Evolutionary conservation across 768 basidiomycete species (phyloP).

Genomic region (Steccherinum ochraceum): DNA sequence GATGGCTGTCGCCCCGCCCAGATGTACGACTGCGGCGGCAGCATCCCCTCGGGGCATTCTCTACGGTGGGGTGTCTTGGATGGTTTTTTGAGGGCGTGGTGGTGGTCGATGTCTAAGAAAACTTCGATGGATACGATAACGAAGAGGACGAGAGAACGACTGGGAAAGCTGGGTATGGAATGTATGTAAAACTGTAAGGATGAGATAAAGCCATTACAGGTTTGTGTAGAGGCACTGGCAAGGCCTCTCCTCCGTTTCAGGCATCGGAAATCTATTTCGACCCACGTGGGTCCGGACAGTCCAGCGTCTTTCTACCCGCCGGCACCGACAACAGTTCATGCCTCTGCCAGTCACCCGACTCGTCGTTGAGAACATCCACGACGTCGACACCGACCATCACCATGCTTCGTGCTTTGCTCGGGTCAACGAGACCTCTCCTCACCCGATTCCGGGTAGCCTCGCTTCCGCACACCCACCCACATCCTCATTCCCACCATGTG

Average conservation of each 20-base stretch:
- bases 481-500: conserved; percentile 24
- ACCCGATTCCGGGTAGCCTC: conserved; percentile 37
- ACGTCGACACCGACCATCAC: conserved; percentile 11
- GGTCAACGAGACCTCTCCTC: conserved; percentile 56
- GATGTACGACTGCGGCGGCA: conserved; percentile 5
- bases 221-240: background rate
- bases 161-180: background rate
- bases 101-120: too few species aligned
- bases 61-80: background rate
- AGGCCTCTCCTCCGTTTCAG: background rate
- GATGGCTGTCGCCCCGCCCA: conserved; percentile 45
- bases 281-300: background rate
- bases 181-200: background rate
- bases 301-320: background rate
- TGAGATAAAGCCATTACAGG: background rate
- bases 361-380: too few species aligned
- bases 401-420: conserved; percentile 64
- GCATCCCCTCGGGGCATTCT: background rate
- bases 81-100: too few species aligned
- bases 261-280: too few species aligned
- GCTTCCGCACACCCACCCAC: conserved; percentile 11
- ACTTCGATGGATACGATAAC: too few species aligned
- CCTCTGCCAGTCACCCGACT: too few species aligned
- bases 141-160: background rate
- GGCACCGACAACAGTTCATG: background rate